These are phyloP conservation scores for Collariella sp. DNA, from an alignment of 495 filamentous ascomycete genomes.

Conservation along the genomic window DNA sequence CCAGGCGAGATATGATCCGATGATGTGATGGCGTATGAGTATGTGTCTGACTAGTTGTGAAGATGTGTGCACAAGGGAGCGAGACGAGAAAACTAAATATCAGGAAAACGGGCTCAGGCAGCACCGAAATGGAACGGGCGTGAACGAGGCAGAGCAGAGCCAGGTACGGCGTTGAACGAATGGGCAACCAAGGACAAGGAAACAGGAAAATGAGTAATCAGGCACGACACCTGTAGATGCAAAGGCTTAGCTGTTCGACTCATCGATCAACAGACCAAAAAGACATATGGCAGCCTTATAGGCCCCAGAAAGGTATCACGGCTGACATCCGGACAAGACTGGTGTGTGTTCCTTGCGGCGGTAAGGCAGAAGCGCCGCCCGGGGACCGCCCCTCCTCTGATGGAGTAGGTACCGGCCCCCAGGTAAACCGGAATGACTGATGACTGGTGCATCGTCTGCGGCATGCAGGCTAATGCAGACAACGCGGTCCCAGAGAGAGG, in stretches of 20 bases:
- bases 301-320: slow-evolving; percentile 15
- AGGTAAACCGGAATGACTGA: slow-evolving; percentile 10
- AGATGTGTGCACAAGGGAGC: slow-evolving; percentile 9
- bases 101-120: slow-evolving; percentile 10
- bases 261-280: slow-evolving; percentile 17
- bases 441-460: slow-evolving; percentile 17
- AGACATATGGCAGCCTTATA: slow-evolving; percentile 28
- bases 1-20: slow-evolving; percentile 1
- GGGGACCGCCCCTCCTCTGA: slow-evolving; percentile 12
- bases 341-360: slow-evolving; percentile 13
- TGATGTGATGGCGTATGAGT: slow-evolving; percentile 1
- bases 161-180: slow-evolving; percentile 8
- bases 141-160: slow-evolving; percentile 3
- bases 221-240: slow-evolving; percentile 23
- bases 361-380: slow-evolving; percentile 24
- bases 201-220: slow-evolving; percentile 27
- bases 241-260: slow-evolving; percentile 22
- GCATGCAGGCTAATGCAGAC: slow-evolving; percentile 26
- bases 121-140: slow-evolving; percentile 2
- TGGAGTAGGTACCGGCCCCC: slow-evolving; percentile 6
- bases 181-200: slow-evolving; percentile 13
- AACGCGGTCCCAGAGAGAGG: slow-evolving; percentile 16
- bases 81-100: slow-evolving; percentile 18
- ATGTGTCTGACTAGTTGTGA: slow-evolving; percentile 6
- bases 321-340: slow-evolving; percentile 17